phyloP scores from a whole-genome alignment of 805 yeast genomes.

The Candida nemodendra region DNA sequence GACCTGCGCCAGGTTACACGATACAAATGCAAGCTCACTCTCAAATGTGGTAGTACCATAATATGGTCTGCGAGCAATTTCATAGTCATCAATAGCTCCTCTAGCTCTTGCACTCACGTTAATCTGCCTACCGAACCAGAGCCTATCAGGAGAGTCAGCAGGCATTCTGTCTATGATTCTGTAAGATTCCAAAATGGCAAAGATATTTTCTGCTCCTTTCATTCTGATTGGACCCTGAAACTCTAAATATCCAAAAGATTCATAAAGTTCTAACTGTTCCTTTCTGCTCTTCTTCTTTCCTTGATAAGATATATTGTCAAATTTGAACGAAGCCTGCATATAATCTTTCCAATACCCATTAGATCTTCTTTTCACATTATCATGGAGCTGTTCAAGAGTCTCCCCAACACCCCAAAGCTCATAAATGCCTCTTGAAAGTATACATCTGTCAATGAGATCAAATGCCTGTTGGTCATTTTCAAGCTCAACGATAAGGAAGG shows the following conservation, averaged over 20 bases:
- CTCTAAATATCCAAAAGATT: constrained; percentile 65
- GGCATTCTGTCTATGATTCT: constrained; percentile 30
- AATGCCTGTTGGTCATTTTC: constrained; percentile 66
- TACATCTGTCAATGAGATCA: constrained; percentile 61
- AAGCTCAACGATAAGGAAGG: constrained; percentile 70
- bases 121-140: constrained; percentile 78
- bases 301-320: constrained; percentile 75
- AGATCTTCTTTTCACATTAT: constrained; percentile 38
- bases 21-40: constrained; percentile 83
- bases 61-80: constrained; percentile 76
- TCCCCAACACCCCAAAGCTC: constrained; percentile 81
- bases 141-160: constrained; percentile 49
- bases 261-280: constrained; percentile 61
- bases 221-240: constrained; percentile 76
- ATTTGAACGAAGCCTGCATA: constrained; percentile 61
- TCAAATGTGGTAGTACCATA: constrained; percentile 98
- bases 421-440: constrained; percentile 72
- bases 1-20: constrained; percentile 84
- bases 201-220: constrained; percentile 71
- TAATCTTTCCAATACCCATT: constrained; percentile 32
- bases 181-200: constrained; percentile 76
- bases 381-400: constrained; percentile 57
- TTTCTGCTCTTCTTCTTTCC: constrained; percentile 55
- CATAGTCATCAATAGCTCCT: constrained; percentile 72
- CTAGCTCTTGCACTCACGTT: constrained; percentile 57